These are phyloP conservation scores for Lenzites betulinus DNA, from an alignment of 768 basidiomycete genomes.

Conservation along the genomic window DNA sequence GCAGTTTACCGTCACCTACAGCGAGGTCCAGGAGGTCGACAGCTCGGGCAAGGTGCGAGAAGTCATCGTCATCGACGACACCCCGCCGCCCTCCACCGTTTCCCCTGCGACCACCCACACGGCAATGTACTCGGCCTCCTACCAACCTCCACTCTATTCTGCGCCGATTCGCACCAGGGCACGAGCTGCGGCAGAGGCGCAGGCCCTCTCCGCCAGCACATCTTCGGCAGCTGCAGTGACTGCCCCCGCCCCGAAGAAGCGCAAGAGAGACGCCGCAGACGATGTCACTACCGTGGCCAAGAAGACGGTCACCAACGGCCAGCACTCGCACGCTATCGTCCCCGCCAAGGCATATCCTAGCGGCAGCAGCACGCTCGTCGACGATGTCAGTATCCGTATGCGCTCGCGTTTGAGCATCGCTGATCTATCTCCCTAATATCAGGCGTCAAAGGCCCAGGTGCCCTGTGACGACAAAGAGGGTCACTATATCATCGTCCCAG, in stretches of 20 bases:
- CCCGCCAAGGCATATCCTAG: conserved; percentile 68
- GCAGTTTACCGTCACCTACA: conserved; percentile 83
- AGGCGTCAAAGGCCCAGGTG: conserved; percentile 67
- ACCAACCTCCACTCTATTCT: conserved; percentile 74
- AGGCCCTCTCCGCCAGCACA: conserved; percentile 65
- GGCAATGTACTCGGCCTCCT: conserved; percentile 73
- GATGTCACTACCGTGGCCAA: conserved; percentile 72
- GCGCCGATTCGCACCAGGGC: conserved; percentile 84
- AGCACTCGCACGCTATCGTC: conserved; percentile 50
- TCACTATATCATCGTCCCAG: conserved; percentile 93
- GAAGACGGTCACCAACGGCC: conserved; percentile 55
- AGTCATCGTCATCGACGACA: conserved; percentile 93
- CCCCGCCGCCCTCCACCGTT: conserved; percentile 79
- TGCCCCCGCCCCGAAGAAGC: conserved; percentile 78
- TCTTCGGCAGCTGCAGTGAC: conserved; percentile 60
- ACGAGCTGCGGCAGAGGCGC: conserved; percentile 83
- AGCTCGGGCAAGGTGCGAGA: conserved; percentile 74
- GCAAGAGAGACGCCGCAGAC: conserved; percentile 76
- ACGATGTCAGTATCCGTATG: conserved; percentile 56
- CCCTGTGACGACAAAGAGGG: conserved; percentile 98
- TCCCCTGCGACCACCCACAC: conserved; percentile 70
- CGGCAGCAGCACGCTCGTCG: conserved; percentile 61
- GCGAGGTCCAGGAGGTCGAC: conserved; percentile 87
- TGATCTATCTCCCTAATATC: conserved; percentile 29
- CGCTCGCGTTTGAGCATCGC: conserved; percentile 21